Percentiles rank a stretch among this genome's conserved stretches.
These are phyloP conservation scores for Knufia fluminis DNA, from an alignment of 2,329 filamentous ascomycete species.

Conservation along the genomic window DNA sequence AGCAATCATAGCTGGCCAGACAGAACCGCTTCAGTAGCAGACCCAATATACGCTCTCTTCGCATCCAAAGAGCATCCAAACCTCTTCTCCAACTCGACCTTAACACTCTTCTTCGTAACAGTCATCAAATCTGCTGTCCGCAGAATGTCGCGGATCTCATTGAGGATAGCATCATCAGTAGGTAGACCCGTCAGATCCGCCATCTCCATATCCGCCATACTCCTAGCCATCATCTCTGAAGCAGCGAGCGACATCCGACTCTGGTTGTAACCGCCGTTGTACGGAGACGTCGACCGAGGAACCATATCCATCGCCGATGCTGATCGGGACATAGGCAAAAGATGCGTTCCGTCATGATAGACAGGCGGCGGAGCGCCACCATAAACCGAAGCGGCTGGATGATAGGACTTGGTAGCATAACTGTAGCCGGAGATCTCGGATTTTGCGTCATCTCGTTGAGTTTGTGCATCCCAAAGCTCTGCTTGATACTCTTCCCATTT, in stretches of 20 bases:
- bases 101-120: slow-evolving; percentile 97
- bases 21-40: slow-evolving; percentile 70
- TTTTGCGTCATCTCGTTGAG: slow-evolving; percentile 64
- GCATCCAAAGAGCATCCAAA: slow-evolving; percentile 80
- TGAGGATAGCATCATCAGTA: slow-evolving; percentile 77
- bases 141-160: slow-evolving; percentile 90
- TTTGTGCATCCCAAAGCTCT: slow-evolving; percentile 94
- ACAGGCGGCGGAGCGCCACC: slow-evolving; percentile 33
- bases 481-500: slow-evolving; percentile 99
- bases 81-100: slow-evolving; percentile 79
- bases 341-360: slow-evolving; percentile 18
- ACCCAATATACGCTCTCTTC: slow-evolving; percentile 89
- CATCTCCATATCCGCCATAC: slow-evolving; percentile 64
- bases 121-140: slow-evolving; percentile 90
- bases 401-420: slow-evolving; percentile 76
- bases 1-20: slow-evolving; percentile 66
- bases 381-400: slow-evolving; percentile 60
- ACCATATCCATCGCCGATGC: slow-evolving; percentile 53
- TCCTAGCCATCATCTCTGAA: slow-evolving; percentile 54
- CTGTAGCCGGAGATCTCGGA: slow-evolving; percentile 90
- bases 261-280: slow-evolving; percentile 34
- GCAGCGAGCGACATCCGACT: slow-evolving; percentile 74
- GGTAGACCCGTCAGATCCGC: slow-evolving; percentile 66
- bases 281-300: slow-evolving; percentile 5
- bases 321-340: slow-evolving; percentile 49